Base-by-base conservation (phyloP, 2,329 filamentous ascomycete species). In the Bisporella sp. region DNA sequence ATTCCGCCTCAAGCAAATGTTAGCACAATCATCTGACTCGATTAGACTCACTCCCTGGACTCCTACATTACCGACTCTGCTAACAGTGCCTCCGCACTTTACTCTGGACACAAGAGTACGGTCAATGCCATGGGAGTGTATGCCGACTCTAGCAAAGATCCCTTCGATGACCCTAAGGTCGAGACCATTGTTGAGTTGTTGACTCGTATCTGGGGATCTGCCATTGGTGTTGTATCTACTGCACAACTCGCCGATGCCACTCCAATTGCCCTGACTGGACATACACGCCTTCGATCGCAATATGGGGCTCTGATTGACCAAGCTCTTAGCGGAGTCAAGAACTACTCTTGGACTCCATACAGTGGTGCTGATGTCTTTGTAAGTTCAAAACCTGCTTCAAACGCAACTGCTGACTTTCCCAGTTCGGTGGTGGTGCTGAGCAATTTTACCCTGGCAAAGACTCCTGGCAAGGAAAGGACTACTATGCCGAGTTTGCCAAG, bases 61-160 rank as follows among this genome's bases (percentile, higher is more conserved):
- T 82, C 76, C 46, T 92, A 87, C 74, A 92, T 93, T 64, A 93
- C 88, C 37, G 88, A 93, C 67, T 89, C 84, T 54, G 89, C 89
- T 69, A 93, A 93, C 71, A 89, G 85, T 5, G 88, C 88, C 4
- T 88, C 85, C 41, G 86, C 88, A 12, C 73, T 93, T 13, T 93
- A 92, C 71, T 82, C 79, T 29, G 89, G 89, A 33, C 88, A 93
- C 73, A 93, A 93, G 76, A 85, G 81, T 62, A 86, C 82, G 0
- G 87, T 92, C 57, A 91, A 93, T 62, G 85, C 86, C 31, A 79
- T 93, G 69, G 86, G 76, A 57, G 77, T 92, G 32, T 91, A 93
- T 53, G 86, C 77, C 41, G 89, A 95, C 65, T 89, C 85, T 0
- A 89, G 85, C 45, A 73, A 78, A 9, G 76, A 85, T 59, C 70